phyloP scores from a whole-genome alignment of 2,329 filamentous ascomycete species.

The Sordariomycetes sp. region DNA sequence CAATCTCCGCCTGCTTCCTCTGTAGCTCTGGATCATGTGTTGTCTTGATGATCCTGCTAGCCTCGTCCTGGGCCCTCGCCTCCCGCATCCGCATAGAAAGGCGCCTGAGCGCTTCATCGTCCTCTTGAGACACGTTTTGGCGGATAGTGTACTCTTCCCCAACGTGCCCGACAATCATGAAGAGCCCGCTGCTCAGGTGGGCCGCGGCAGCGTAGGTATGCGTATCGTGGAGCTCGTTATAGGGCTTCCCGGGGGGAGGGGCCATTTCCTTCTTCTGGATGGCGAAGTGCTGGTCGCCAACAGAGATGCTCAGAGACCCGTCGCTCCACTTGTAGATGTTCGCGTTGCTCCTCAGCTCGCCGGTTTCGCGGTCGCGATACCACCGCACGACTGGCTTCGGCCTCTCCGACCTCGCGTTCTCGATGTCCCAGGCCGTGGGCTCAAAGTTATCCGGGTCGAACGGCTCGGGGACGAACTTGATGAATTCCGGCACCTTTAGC shows the following conservation, averaged over 20 bases:
- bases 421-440: conserved; percentile 39
- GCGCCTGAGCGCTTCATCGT: conserved; percentile 58
- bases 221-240: conserved; percentile 55
- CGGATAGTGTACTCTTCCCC: conserved; percentile 58
- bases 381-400: conserved; percentile 56
- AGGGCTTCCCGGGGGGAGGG: conserved; percentile 43
- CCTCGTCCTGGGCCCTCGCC: conserved; percentile 41
- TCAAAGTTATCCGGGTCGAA: conserved; percentile 56
- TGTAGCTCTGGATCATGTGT: conserved; percentile 64
- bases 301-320: conserved; percentile 61
- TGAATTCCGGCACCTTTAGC: conserved; percentile 48
- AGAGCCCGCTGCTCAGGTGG: conserved; percentile 50
- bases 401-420: conserved; percentile 38
- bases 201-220: conserved; percentile 67
- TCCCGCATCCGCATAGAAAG: conserved; percentile 55
- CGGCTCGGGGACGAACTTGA: conserved; percentile 53
- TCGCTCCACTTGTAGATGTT: conserved; percentile 68
- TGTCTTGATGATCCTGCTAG: conserved; percentile 56
- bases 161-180: conserved; percentile 64
- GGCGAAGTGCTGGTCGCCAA: conserved; percentile 66
- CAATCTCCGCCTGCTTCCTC: conserved; percentile 59
- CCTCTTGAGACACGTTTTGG: conserved; percentile 46
- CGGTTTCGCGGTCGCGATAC: conserved; percentile 51
- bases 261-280: conserved; percentile 58
- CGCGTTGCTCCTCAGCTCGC: conserved; percentile 60